Conservation (phyloP, 768 basidiomycete genomes). For the Epithele typhae region DNA sequence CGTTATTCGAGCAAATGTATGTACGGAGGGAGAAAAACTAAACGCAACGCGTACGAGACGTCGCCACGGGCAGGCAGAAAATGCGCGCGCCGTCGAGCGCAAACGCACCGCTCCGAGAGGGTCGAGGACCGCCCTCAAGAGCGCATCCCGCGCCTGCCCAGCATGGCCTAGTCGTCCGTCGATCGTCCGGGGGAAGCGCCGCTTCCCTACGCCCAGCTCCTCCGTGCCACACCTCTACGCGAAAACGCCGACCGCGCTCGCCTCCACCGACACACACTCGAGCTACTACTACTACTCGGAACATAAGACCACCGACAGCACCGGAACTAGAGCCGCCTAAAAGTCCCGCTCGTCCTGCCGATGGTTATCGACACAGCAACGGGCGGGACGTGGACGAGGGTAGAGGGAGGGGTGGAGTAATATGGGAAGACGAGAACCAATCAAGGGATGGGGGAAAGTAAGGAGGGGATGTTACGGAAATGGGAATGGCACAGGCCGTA, state of each 20-base stretch:
- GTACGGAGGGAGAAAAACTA: conserved; percentile 20
- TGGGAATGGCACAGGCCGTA: conserved; percentile 13
- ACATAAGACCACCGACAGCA: conserved; percentile 1
- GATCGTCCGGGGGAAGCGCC: conserved; percentile 32
- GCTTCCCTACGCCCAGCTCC: conserved; percentile 32
- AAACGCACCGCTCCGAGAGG: too few relatives aligned
- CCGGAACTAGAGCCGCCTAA: neutral
- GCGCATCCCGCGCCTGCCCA: conserved; percentile 10
- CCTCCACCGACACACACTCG: conserved; percentile 7
- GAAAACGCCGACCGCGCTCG: conserved; percentile 18
- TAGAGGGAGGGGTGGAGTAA: neutral
- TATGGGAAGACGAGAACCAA: conserved; percentile 14
- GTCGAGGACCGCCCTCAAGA: neutral
- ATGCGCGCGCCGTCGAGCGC: neutral
- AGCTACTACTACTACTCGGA: neutral
- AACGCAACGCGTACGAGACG: conserved; percentile 24
- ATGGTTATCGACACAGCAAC: neutral
- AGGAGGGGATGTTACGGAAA: conserved; percentile 4
- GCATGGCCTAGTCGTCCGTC: conserved; percentile 10
- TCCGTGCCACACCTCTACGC: conserved; percentile 18
- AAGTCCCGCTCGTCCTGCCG: too few relatives aligned
- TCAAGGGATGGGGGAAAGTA: conserved; percentile 16
- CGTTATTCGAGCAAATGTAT: conserved; percentile 6
- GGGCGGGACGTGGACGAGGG: conserved; percentile 1
- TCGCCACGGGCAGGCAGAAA: conserved; percentile 11